Percentiles rank a stretch among this genome's conserved stretches.
Evolutionary conservation across 1,284 basidiomycete genomes (phyloP).

Genomic region (Trametes polyzona): DNA sequence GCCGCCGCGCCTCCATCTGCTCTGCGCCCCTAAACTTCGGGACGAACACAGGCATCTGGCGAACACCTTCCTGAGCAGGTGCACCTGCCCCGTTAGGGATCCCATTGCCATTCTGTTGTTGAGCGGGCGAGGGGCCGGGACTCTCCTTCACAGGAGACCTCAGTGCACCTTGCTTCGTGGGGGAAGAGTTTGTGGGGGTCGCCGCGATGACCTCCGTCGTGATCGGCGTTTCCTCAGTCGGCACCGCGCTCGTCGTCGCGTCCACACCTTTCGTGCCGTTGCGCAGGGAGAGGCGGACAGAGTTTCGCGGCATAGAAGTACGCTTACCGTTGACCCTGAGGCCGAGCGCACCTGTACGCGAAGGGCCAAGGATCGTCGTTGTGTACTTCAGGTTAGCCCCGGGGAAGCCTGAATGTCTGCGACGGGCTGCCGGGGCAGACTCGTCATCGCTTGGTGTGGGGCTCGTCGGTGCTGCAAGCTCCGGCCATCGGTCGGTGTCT

Average conservation of each 20-base stretch:
- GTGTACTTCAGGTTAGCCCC: constrained; percentile 78
- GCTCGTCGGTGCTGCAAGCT: constrained; percentile 70
- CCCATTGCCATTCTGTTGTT: constrained; percentile 19
- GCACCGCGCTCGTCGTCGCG: constrained; percentile 19
- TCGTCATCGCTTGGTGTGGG: constrained; percentile 75
- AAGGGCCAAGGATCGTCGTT: constrained; percentile 75
- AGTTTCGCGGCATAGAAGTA: constrained; percentile 43
- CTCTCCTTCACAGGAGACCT: constrained; percentile 23
- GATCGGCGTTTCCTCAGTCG: constrained; percentile 19
- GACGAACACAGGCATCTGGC: constrained; percentile 46
- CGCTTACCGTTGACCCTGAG: constrained; percentile 39
- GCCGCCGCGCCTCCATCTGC: constrained; percentile 76
- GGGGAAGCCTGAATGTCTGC: constrained; percentile 52
- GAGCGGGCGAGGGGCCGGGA: constrained; percentile 2
- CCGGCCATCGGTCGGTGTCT: constrained; percentile 82
- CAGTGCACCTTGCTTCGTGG: constrained; percentile 21
- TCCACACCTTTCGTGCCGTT: constrained; percentile 21
- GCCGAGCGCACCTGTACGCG: constrained; percentile 37
- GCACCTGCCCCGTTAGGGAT: not conserved
- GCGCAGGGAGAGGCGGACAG: constrained; percentile 41
- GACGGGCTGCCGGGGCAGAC: constrained; percentile 39
- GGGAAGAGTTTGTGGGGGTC: constrained; percentile 24
- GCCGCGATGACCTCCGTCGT: constrained; percentile 29
- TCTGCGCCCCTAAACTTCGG: constrained; percentile 70
- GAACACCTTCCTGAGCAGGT: not conserved